Evolutionary conservation across 306 rosid species (phyloP).

Genomic region (Medicago ruthenica): DNA sequence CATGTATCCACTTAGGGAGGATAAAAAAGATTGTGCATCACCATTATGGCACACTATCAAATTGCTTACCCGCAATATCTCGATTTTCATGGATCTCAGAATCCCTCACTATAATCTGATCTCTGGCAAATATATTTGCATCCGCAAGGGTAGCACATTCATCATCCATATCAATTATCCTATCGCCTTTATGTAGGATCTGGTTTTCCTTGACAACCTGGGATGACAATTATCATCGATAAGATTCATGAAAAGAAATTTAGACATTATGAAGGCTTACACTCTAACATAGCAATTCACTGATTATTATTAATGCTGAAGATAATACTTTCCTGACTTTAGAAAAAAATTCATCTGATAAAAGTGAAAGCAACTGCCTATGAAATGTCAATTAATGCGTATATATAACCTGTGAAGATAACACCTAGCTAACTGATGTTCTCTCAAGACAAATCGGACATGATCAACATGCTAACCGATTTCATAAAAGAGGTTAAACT

Average conservation of each 20-base stretch:
- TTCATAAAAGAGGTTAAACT: background rate
- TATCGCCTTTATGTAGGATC: constrained; percentile 84
- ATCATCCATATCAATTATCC: constrained; percentile 66
- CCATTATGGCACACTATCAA: background rate
- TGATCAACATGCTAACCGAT: background rate
- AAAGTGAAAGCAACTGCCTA: constrained; percentile 25
- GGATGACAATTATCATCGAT: constrained; percentile 31
- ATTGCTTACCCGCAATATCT: constrained; percentile 90
- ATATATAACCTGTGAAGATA: background rate
- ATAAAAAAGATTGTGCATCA: background rate
- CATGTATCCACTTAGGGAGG: constrained; percentile 10
- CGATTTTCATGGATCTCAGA: constrained; percentile 95
- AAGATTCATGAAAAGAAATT: background rate
- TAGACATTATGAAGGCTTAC: constrained; percentile 24
- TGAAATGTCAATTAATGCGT: background rate
- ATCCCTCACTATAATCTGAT: constrained; percentile 89
- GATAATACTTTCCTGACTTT: background rate
- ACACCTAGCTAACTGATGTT: background rate
- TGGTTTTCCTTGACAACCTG: constrained; percentile 99
- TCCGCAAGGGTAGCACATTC: constrained; percentile 86
- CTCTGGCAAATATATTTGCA: constrained; percentile 89
- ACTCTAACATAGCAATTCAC: constrained; percentile 6
- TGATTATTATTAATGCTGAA: constrained; percentile 3
- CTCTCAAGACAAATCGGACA: background rate
- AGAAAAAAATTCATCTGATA: background rate